Evolutionary conservation across 1,284 basidiomycete genomes (phyloP).

Genomic region (Ustilago lituana): DNA sequence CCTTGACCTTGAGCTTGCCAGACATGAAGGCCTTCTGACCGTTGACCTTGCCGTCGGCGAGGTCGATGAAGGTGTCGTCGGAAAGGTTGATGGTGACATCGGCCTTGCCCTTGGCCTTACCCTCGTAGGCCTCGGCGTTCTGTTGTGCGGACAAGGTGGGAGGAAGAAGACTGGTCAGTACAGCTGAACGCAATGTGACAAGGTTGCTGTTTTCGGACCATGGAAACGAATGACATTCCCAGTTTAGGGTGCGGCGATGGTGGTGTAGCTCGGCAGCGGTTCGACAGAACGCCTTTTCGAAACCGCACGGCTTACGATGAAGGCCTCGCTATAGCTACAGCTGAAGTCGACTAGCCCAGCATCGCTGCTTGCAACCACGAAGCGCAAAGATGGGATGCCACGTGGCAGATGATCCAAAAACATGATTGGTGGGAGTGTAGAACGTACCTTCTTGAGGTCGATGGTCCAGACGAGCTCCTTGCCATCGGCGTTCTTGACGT

Average conservation of each 20-base stretch:
- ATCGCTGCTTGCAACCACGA: no score
- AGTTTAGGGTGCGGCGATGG: no score
- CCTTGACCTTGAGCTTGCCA: conserved; percentile 66
- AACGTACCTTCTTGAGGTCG: conserved; percentile 83
- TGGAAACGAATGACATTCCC: no score
- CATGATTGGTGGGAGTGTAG: background rate
- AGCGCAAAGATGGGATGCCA: no score
- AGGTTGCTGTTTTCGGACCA: no score
- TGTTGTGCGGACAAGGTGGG: conserved; percentile 5
- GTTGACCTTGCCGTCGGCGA: conserved; percentile 67
- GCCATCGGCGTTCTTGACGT: conserved; percentile 80
- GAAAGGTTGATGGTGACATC: conserved; percentile 66
- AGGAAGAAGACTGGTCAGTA: background rate
- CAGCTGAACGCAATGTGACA: no score
- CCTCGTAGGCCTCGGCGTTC: conserved; percentile 65
- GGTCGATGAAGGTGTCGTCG: conserved; percentile 66
- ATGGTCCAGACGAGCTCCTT: conserved; percentile 80
- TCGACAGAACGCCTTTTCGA: no score
- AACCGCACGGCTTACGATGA: no score
- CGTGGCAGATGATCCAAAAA: background rate
- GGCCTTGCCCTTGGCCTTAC: conserved; percentile 67
- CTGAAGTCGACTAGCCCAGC: no score
- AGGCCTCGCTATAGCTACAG: no score
- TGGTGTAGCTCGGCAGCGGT: no score
- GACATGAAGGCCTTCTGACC: conserved; percentile 68